A percentile compares a stretch with the other conserved stretches of the same genome.
Conservation (phyloP, 2,329 filamentous ascomycete species). For the Trichophyton schoenleinii region DNA sequence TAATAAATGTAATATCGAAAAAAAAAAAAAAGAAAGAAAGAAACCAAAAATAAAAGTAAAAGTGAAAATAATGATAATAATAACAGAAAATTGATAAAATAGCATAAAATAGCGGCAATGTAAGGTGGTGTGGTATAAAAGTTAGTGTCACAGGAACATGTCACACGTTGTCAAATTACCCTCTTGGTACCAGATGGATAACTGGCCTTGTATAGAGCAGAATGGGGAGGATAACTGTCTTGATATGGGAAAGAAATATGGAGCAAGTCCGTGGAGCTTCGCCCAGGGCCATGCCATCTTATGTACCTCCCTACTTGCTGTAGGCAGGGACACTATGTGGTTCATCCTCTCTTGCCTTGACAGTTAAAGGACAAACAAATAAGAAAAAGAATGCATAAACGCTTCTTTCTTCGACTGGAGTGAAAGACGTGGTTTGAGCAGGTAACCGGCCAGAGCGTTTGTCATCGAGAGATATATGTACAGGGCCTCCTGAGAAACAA, state of each 20-base stretch:
- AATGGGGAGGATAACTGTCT: no score
- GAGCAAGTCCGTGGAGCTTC: not conserved
- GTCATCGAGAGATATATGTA: not conserved
- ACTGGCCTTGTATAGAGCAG: not conserved
- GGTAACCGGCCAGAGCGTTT: constrained; percentile 3
- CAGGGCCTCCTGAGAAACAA: not conserved
- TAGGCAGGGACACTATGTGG: not conserved
- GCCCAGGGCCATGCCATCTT: not conserved
- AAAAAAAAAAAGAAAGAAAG: no score
- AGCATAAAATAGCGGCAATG: not conserved
- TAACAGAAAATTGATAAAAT: no score
- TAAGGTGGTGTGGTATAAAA: not conserved
- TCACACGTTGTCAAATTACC: constrained; percentile 1
- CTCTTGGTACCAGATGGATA: not conserved
- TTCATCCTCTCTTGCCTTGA: not conserved
- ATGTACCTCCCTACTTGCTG: not conserved
- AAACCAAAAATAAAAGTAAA: no score
- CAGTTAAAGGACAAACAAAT: not conserved
- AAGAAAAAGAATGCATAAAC: not conserved
- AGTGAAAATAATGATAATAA: no score
- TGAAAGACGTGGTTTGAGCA: not conserved
- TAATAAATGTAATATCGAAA: no score
- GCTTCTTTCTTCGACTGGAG: not conserved
- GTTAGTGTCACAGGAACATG: constrained; percentile 1
- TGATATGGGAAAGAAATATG: not conserved